Base-by-base conservation (phyloP, 768 basidiomycete genomes). In the Leccinum olivaceopallidum region DNA sequence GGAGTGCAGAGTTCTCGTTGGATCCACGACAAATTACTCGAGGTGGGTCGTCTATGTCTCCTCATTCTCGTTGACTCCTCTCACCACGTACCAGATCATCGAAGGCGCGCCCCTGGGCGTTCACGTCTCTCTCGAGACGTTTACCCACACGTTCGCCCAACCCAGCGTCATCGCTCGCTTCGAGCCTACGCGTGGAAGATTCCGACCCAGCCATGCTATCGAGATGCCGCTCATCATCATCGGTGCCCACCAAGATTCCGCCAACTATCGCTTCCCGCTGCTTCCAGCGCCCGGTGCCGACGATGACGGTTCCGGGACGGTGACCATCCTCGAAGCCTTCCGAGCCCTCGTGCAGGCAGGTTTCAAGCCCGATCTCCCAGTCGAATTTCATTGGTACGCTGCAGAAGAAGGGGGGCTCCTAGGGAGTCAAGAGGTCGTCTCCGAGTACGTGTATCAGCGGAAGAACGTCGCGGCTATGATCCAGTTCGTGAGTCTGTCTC, bases 341-440 rank as follows among this genome's bases (percentile, higher is more conserved):
- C 82, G 89, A 39, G 88, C 81, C 14, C 76, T 92, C 60, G 78
- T 92, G 63, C 80, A 83, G 37, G 82, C 88, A 47, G 84, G 86
- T 70, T 92, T 87, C 79, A 82, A 72, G 47, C 90, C 90, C 52
- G 75, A 79, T 60, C 82, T 83, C 49, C 77, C 85, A 9, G 79
- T 92, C 34, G 89, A 93, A 70, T 93, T 92, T 74, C 89, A 91
- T 65, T 92, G 90, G 90, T 93, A 92, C 71, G 87, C 89, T 57
- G 90, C 86, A 44, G 90, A 92, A 79, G 90, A 72, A 56, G 71
- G 60, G 56, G 59, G 66, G 26, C 52, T 60, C 32, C 52, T 67
- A 18, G 57, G 56, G 20, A 57, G 81, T 39, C 82, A 83, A 61
- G 85, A 83, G 7, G 76, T 87, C 59, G 84, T 81, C 5, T 77